phyloP scores from a whole-genome alignment of 495 filamentous ascomycete species.

The Lasiosphaeria miniovina region DNA sequence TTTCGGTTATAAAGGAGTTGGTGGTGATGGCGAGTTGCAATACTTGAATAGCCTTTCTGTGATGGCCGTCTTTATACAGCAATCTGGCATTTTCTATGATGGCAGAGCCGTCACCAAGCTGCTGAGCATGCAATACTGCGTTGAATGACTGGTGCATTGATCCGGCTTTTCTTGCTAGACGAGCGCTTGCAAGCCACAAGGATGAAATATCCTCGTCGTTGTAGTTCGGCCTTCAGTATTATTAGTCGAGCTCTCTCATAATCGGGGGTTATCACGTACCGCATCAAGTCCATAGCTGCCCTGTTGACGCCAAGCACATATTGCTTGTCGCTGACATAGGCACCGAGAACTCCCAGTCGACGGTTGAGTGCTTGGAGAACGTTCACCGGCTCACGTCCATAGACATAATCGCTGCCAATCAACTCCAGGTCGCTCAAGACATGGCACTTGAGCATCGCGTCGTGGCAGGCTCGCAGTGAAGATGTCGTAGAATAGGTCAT shows the following conservation, averaged over 20 bases:
- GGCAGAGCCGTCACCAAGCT: conserved; percentile 77
- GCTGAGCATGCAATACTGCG: conserved; percentile 83
- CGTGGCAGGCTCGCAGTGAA: conserved; percentile 79
- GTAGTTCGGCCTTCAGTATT: conserved; percentile 40
- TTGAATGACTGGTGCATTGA: conserved; percentile 85
- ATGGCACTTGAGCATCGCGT: conserved; percentile 78
- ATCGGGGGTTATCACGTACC: conserved; percentile 39
- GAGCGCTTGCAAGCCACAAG: conserved; percentile 82
- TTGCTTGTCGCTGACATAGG: conserved; percentile 87
- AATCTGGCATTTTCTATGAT: conserved; percentile 90
- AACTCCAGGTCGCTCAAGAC: conserved; percentile 82
- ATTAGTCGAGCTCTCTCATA: background rate
- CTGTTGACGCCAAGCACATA: conserved; percentile 85
- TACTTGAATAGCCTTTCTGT: conserved; percentile 90
- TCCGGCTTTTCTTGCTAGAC: conserved; percentile 79
- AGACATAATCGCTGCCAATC: conserved; percentile 55
- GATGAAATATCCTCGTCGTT: conserved; percentile 70
- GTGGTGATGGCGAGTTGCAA: conserved; percentile 78
- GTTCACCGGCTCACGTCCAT: conserved; percentile 36
- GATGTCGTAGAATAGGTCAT: conserved; percentile 70
- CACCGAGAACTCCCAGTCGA: conserved; percentile 78
- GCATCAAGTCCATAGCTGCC: conserved; percentile 75
- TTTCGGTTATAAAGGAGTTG: conserved; percentile 56
- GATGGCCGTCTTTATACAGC: conserved; percentile 92
- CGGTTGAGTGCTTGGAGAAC: conserved; percentile 62